phyloP scores from a whole-genome alignment of 176 grass and related monocot genomes.

The Avena insularis region DNA sequence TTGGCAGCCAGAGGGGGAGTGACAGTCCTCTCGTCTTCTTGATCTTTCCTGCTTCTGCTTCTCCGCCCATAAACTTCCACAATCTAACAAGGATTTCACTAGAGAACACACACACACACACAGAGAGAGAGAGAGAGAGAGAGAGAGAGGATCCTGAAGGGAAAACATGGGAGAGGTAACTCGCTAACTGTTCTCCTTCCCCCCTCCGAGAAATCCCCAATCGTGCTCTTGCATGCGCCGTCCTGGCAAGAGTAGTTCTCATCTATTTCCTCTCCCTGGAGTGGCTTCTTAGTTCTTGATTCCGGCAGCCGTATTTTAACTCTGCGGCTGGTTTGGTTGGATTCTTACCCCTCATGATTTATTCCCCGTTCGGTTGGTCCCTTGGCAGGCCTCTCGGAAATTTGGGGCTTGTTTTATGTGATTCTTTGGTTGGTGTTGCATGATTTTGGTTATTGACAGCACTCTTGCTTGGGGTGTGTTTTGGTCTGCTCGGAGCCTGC shows the following conservation, averaged over 20 bases:
- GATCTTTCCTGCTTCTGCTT: constrained; percentile 24
- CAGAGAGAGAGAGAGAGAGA: too few relatives aligned
- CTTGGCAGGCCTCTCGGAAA: constrained; percentile 17
- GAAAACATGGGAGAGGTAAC: constrained; percentile 31
- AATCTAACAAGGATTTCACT: background rate
- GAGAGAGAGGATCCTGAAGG: constrained; percentile 25
- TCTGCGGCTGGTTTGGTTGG: background rate
- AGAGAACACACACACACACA: background rate
- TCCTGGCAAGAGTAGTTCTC: background rate
- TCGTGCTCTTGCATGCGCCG: constrained; percentile 41
- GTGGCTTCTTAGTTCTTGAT: constrained; percentile 35
- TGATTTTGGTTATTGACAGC: constrained; percentile 3
- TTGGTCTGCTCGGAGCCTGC: background rate
- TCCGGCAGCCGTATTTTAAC: constrained; percentile 7
- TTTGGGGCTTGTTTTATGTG: background rate
- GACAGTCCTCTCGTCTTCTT: constrained; percentile 33
- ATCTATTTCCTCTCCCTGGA: constrained; percentile 27
- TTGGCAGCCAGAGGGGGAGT: constrained; percentile 38
- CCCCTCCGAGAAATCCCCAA: constrained; percentile 40
- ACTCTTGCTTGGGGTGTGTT: constrained; percentile 3
- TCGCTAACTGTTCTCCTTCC: background rate
- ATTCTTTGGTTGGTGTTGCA: constrained; percentile 35
- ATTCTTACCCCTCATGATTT: background rate
- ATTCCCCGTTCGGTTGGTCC: background rate
- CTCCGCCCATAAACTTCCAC: constrained; percentile 40